Evolutionary conservation across 2,329 filamentous ascomycete genomes (phyloP).

Genomic region (Celoporthe dispersa): DNA sequence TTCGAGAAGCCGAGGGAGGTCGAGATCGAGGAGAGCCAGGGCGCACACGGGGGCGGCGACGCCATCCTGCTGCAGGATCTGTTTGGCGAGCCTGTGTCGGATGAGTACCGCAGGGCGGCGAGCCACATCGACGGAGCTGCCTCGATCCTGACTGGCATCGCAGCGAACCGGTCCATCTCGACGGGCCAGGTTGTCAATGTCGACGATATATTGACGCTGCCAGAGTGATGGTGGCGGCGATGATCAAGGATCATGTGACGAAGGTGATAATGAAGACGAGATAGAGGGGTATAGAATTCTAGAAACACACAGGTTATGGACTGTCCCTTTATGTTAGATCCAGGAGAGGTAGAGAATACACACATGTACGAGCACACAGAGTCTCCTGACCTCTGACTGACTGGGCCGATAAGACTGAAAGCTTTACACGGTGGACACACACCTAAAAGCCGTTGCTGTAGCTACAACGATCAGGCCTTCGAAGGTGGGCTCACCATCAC

Average conservation of each 20-base stretch:
- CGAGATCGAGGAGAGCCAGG: constrained; percentile 54
- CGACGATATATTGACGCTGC: constrained; percentile 51
- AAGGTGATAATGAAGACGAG: not conserved
- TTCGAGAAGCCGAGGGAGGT: constrained; percentile 62
- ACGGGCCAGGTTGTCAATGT: constrained; percentile 61
- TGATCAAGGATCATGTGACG: not conserved
- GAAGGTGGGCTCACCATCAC: no score
- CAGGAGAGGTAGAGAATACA: no score
- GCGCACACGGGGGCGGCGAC: constrained; percentile 65
- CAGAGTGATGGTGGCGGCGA: constrained; percentile 27
- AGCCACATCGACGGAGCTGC: constrained; percentile 63
- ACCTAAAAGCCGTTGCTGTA: not conserved
- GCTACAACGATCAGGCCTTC: no score
- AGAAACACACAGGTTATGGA: no score
- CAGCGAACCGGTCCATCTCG: constrained; percentile 60
- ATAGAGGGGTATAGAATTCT: not conserved
- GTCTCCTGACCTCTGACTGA: no score
- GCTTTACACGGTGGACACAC: not conserved
- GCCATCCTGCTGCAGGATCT: constrained; percentile 60
- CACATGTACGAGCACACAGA: not conserved
- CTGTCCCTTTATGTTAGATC: no score
- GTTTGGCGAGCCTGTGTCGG: constrained; percentile 57
- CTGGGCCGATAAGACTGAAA: not conserved
- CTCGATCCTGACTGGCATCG: constrained; percentile 64
- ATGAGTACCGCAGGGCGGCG: constrained; percentile 59